Conservation (phyloP, 306 rosid genomes). For the Betula pendula region DNA sequence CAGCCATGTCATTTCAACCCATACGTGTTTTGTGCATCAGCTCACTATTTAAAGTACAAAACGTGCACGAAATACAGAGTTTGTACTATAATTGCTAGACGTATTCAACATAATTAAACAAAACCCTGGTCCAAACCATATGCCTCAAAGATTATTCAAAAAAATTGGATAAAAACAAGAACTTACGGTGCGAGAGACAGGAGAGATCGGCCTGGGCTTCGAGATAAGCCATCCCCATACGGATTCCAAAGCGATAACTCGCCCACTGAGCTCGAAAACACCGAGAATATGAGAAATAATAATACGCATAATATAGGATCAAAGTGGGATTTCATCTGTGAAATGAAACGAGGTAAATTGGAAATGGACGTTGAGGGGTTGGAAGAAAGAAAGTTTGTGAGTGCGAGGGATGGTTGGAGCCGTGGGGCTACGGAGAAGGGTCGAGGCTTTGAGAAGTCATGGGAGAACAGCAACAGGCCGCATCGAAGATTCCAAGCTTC, state of each 20-base stretch:
- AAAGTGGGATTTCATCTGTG: constrained; percentile 31
- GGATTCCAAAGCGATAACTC: constrained; percentile 20
- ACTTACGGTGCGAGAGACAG: constrained; percentile 51
- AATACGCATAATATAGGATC: constrained; percentile 1
- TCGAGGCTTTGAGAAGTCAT: background rate
- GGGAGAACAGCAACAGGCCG: constrained; percentile 4
- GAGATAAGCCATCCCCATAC: constrained; percentile 16
- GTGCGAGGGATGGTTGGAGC: background rate
- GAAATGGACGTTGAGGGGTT: background rate
- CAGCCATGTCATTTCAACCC: background rate
- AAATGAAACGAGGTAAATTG: constrained; percentile 1
- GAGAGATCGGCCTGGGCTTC: constrained; percentile 47
- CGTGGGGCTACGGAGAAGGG: background rate
- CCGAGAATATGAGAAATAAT: constrained; percentile 1
- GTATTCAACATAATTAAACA: background rate
- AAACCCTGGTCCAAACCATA: background rate
- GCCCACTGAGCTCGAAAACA: background rate
- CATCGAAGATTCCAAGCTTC: constrained; percentile 42
- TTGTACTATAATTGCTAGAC: background rate
- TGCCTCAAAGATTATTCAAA: background rate
- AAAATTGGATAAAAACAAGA: background rate
- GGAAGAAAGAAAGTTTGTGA: background rate
- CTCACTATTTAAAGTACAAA: background rate
- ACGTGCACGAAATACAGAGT: background rate
- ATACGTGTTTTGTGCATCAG: background rate